Evolutionary conservation across 345 rosid species (phyloP).

Genomic region (Brassica rapa): DNA sequence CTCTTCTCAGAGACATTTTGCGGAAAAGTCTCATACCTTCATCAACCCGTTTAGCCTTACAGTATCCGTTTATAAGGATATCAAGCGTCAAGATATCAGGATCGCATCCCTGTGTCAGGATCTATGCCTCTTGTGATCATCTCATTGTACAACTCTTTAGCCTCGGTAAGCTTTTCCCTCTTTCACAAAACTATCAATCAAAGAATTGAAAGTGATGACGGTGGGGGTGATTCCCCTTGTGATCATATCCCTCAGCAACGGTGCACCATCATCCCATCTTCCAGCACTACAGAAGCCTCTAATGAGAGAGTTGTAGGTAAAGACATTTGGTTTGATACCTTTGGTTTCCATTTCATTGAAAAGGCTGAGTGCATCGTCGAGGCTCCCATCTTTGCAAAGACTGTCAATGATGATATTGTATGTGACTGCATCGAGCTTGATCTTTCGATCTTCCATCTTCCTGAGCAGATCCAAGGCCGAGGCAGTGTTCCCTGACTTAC

Average conservation of each 20-base stretch:
- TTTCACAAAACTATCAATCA: slow-evolving; percentile 33
- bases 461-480: background rate
- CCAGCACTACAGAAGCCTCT: slow-evolving; percentile 7
- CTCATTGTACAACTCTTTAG: slow-evolving; percentile 17
- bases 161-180: slow-evolving; percentile 33
- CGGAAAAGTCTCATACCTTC: slow-evolving; percentile 3
- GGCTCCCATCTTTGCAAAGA: slow-evolving; percentile 4
- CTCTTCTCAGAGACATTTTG: background rate
- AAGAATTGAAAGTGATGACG: background rate
- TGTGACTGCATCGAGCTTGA: background rate
- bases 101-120: slow-evolving; percentile 12
- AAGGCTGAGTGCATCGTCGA: background rate
- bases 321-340: background rate
- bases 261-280: slow-evolving; percentile 14
- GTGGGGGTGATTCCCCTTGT: background rate
- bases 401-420: slow-evolving; percentile 31
- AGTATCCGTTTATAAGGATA: background rate
- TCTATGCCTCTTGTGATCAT: background rate
- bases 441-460: slow-evolving; percentile 15
- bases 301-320: background rate
- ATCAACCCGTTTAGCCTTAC: slow-evolving; percentile 1
- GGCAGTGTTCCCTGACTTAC: background rate
- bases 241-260: slow-evolving; percentile 40
- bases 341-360: slow-evolving; percentile 13
- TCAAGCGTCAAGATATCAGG: slow-evolving; percentile 20